Percentiles rank a stretch among this genome's conserved stretches.
phyloP scores from a whole-genome alignment of 169 alveolate genomes.

The Plasmodium coatneyi region DNA sequence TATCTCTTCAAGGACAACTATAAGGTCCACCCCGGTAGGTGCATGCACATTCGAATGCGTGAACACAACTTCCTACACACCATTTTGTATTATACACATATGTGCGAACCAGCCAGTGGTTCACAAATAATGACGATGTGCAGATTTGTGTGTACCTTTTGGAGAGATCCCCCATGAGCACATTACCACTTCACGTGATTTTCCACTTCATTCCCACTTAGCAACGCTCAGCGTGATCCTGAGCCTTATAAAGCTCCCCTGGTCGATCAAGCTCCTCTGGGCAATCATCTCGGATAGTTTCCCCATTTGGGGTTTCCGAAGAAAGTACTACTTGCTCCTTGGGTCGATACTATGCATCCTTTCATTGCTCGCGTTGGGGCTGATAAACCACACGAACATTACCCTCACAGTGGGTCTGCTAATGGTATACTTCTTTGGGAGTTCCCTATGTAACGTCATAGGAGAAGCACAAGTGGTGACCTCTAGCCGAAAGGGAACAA shows the following conservation, averaged over 20 bases:
- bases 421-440: slow-evolving; percentile 81
- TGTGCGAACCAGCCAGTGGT: background rate
- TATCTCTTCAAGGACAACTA: slow-evolving; percentile 89
- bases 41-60: background rate
- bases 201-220: slow-evolving; percentile 21
- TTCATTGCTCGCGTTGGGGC: slow-evolving; percentile 74
- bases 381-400: slow-evolving; percentile 71
- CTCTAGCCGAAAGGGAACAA: slow-evolving; percentile 81
- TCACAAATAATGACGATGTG: background rate
- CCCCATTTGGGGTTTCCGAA: slow-evolving; percentile 89
- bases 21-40: slow-evolving; percentile 84
- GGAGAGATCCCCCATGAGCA: background rate
- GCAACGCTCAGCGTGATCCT: slow-evolving; percentile 85
- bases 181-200: background rate
- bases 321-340: slow-evolving; percentile 87
- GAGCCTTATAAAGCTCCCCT: slow-evolving; percentile 88
- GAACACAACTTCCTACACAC: background rate
- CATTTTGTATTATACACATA: background rate
- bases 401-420: slow-evolving; percentile 78
- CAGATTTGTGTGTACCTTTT: background rate
- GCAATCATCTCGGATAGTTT: slow-evolving; percentile 88
- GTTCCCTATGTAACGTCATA: slow-evolving; percentile 88
- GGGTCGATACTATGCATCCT: slow-evolving; percentile 85
- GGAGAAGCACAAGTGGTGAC: slow-evolving; percentile 93
- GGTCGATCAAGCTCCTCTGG: slow-evolving; percentile 88